phyloP scores from a whole-genome alignment of 1,284 basidiomycete species.

The Trichosporon sp. region DNA sequence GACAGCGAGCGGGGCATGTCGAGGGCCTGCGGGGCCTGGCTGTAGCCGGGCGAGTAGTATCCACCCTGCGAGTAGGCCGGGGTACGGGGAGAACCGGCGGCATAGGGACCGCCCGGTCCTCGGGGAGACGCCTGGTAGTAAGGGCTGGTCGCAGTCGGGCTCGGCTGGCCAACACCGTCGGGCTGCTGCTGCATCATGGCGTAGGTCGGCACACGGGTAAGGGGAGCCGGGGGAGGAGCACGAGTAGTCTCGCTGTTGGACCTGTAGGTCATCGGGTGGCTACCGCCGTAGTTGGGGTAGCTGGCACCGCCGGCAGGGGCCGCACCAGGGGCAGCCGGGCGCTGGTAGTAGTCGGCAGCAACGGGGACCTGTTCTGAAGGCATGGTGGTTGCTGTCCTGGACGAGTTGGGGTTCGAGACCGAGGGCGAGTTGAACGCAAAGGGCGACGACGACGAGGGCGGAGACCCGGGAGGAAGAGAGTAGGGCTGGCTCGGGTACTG shows the following conservation, averaged over 20 bases:
- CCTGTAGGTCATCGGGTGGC: conserved; percentile 36
- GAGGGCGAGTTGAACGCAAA: conserved; percentile 1
- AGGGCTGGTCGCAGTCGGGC: conserved; percentile 14
- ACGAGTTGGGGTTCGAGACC: background rate
- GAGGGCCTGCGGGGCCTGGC: conserved; percentile 18
- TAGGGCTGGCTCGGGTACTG: conserved; percentile 1
- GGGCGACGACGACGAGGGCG: background rate
- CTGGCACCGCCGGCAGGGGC: conserved; percentile 10
- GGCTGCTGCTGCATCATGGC: conserved; percentile 6
- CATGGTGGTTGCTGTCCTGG: background rate
- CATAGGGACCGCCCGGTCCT: conserved; percentile 13
- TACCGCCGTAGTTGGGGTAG: conserved; percentile 25
- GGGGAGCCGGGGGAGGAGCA: conserved; percentile 21
- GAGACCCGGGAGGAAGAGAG: background rate
- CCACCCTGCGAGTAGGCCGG: conserved; percentile 13
- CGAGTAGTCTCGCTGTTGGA: conserved; percentile 31
- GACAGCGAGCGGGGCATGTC: conserved; percentile 45
- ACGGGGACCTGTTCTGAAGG: background rate
- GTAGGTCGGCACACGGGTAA: conserved; percentile 21
- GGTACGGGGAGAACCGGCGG: conserved; percentile 14
- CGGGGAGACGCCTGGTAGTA: conserved; percentile 16
- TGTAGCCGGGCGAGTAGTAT: conserved; percentile 22
- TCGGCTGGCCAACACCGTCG: conserved; percentile 8
- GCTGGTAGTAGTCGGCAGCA: background rate
- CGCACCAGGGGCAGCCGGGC: background rate